Evolutionary conservation across 306 rosid species (phyloP), one percentile per base, ranked within the genome.

Genomic region (Chamaecrista fasciculata): DNA sequence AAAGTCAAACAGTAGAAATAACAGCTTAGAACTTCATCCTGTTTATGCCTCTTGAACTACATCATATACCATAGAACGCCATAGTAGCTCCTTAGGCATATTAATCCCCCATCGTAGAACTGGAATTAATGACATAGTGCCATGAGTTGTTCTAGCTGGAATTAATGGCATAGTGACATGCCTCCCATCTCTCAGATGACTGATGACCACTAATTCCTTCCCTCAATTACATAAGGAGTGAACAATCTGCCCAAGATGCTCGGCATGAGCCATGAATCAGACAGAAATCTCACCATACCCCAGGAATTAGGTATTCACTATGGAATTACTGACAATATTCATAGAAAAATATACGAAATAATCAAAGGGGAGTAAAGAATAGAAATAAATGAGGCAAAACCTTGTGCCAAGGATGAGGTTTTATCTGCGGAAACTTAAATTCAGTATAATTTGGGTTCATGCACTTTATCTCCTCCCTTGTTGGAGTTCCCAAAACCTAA

Each of bases 371-470:
- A 5, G 6, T 14, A 15, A n/a, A 18, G 20, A 69, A 50, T 33
- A 48, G 16, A 5, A 5, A 7, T 20, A 70, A 51, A 42, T 61
- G 69, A 74, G 72, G 18, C 29, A 42, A 62, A 48, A 88, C 98
- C 95, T 94, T 94, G 78, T 94, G 98, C 98, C 98, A 94, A 7
- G 98, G 98, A 79, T 94, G 98, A 74, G 98, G 98, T 83, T 94
- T 90, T 77, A 94, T 94, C 91, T 94, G 98, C 2, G 98, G 98
- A 83, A 94, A 94, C 76, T 94, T 94, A 69, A 89, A 94, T 66
- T 94, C 98, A 1, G 97, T 94, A 73, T 94, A 94, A 75, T 94
- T 94, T 71, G 98, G 98, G 79, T 94, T 94, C 98, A 94, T 94
- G 86, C 98, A 94, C 82, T 94, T 94, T 79, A 94, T 94, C 96